phyloP scores from a whole-genome alignment of 1,139 yeast genomes.

The Nematodospora anomalae region DNA sequence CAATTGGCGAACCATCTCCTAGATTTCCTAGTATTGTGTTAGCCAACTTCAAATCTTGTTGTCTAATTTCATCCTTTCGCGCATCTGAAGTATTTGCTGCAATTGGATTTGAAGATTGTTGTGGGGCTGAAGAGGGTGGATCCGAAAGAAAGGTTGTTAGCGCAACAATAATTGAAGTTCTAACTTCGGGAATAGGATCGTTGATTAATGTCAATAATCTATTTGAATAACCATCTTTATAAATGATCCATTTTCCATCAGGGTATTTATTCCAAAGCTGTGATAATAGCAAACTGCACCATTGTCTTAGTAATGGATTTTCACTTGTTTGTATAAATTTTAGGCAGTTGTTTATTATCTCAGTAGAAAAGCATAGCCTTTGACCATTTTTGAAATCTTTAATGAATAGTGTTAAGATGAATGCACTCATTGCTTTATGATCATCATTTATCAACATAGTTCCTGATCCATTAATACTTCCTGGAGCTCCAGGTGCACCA shows the following conservation, averaged over 20 bases:
- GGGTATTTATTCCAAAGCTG: constrained; percentile 74
- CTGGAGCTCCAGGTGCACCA: constrained; percentile 23
- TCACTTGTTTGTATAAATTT: constrained; percentile 70
- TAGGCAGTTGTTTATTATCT: constrained; percentile 67
- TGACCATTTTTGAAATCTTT: constrained; percentile 81
- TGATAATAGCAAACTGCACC: constrained; percentile 82
- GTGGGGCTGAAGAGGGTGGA: constrained; percentile 11
- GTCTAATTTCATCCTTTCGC: constrained; percentile 48
- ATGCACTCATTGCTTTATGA: constrained; percentile 95
- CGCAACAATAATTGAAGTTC: constrained; percentile 80
- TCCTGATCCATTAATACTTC: constrained; percentile 14
- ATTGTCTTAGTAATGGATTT: constrained; percentile 83
- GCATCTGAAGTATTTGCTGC: constrained; percentile 19
- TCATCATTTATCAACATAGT: constrained; percentile 58
- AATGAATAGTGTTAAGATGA: constrained; percentile 80
- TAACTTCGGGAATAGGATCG: constrained; percentile 94
- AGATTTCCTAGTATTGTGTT: constrained; percentile 49
- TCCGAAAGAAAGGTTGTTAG: constrained; percentile 55
- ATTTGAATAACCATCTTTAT: constrained; percentile 63
- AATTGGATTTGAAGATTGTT: constrained; percentile 23
- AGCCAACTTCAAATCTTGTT: constrained; percentile 55
- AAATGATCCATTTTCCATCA: constrained; percentile 73
- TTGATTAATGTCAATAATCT: constrained; percentile 58
- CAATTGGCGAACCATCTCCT: constrained; percentile 88
- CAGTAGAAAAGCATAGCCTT: constrained; percentile 72